Base-by-base conservation (phyloP, 179 eudicot genomes). In the Gypsophila paniculata region DNA sequence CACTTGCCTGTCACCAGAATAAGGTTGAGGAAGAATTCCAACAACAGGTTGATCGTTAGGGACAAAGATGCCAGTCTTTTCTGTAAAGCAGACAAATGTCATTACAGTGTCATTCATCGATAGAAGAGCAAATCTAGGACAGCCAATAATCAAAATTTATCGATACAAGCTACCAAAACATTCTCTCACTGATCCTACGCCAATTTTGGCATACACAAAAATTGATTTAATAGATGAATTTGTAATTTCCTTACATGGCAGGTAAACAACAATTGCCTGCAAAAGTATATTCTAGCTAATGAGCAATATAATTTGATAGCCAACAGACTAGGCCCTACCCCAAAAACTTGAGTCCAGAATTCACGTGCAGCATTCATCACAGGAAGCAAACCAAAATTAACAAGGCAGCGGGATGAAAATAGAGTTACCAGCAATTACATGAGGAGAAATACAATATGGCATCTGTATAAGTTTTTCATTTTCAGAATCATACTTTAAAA, bases 11-110 rank as follows among this genome's bases (percentile, higher is more conserved):
- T 90, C 85, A 70, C 94, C 90, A 42, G 46, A 81, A 73, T 84
- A 80, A 80, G 98, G 98, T 73, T 92, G 98, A 62, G 96, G 81
- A 61, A 88, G 88, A 71, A 90, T 75, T 72, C 98, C 96, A 72
- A 87, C 92, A 71, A 92, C 74, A 26, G 95, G 84, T 55, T 78
- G 89, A 61, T 89, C 82, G 77, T 71, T 69, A 55, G 84, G 78
- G 57, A 76, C 76, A 74, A 90, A 57, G 75, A 87, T 74, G 70
- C 87, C 86, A 72, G 88, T 79, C 72, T 86, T 87, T 72, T 87
- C 97, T 92, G 89, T 83, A 77, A 78, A 74, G 75, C 72, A 60
- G 68, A 59, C 44, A 83, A 81, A 73, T 79, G 82, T 67, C 32
- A 73, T 70, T 65, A n/a, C n/a, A 85, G 9, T 49, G 26, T 59